phyloP scores from a whole-genome alignment of 2,329 filamentous ascomycete genomes.

The Beauveria sp. region DNA sequence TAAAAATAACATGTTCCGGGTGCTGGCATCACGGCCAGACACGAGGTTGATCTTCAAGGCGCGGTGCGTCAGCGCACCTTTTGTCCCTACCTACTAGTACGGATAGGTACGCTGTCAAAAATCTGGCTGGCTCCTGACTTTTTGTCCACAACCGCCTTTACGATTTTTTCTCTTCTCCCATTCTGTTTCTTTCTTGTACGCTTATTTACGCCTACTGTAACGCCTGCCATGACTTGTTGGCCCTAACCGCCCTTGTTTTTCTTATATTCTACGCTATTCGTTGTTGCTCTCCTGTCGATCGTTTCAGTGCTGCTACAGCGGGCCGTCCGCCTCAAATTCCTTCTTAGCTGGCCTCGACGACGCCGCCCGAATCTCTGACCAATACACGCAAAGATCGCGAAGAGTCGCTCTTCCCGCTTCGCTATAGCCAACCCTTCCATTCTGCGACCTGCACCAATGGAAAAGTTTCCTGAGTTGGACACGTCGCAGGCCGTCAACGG shows the following conservation, averaged over 20 bases:
- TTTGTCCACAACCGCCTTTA: background rate
- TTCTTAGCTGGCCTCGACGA: background rate
- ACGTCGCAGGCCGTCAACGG: conserved; percentile 23
- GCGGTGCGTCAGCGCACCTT: conserved; percentile 5
- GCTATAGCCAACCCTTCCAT: background rate
- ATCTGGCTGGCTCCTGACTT: background rate
- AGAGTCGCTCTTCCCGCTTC: background rate
- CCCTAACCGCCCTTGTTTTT: background rate
- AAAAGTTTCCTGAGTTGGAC: conserved; percentile 53
- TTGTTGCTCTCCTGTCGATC: conserved; percentile 6
- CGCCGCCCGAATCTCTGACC: background rate
- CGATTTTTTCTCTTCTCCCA: background rate
- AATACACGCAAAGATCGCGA: background rate
- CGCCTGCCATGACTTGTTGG: conserved; percentile 5
- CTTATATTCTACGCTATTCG: background rate
- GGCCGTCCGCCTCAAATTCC: background rate
- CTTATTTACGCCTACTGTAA: background rate
- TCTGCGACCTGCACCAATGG: conserved; percentile 27
- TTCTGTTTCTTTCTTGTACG: background rate
- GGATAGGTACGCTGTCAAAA: background rate
- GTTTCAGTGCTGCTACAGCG: background rate
- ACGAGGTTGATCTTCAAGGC: background rate
- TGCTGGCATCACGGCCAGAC: background rate
- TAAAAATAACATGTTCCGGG: background rate
- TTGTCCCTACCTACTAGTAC: background rate